Conservation (phyloP, 352 stramenopile genomes). For the Globisporangium okanoganense region DNA sequence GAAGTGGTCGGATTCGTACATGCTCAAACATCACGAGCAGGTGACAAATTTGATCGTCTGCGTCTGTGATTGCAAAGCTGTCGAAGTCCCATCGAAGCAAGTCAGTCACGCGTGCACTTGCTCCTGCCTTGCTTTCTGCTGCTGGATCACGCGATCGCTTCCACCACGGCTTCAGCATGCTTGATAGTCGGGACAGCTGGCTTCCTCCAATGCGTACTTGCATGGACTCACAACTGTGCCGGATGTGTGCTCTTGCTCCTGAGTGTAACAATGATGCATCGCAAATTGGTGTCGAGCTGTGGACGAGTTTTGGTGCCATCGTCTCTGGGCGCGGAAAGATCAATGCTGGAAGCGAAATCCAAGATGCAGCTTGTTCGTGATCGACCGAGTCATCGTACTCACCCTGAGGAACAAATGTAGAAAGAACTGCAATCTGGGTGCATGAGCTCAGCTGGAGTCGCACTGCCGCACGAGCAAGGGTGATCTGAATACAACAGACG, state of each 20-base stretch:
- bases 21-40: constrained; percentile 17
- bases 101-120: not conserved
- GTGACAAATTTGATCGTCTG: constrained; percentile 10
- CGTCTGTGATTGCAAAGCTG: not conserved
- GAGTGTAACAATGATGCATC: not conserved
- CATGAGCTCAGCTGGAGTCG: not conserved
- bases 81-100: constrained; percentile 21
- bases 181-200: not conserved
- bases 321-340: not conserved
- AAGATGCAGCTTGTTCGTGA: not conserved
- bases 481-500: not conserved
- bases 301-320: not conserved
- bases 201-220: not conserved
- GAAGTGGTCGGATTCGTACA: constrained; percentile 1
- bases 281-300: not conserved
- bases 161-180: not conserved
- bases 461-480: not conserved
- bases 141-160: not conserved
- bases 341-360: not conserved
- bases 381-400: not conserved
- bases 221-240: not conserved
- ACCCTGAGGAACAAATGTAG: not conserved
- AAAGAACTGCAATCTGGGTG: not conserved
- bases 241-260: not conserved
- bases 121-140: not conserved